phyloP scores from a whole-genome alignment of 2,329 filamentous ascomycete genomes.

The Fusarium avenaceum region DNA sequence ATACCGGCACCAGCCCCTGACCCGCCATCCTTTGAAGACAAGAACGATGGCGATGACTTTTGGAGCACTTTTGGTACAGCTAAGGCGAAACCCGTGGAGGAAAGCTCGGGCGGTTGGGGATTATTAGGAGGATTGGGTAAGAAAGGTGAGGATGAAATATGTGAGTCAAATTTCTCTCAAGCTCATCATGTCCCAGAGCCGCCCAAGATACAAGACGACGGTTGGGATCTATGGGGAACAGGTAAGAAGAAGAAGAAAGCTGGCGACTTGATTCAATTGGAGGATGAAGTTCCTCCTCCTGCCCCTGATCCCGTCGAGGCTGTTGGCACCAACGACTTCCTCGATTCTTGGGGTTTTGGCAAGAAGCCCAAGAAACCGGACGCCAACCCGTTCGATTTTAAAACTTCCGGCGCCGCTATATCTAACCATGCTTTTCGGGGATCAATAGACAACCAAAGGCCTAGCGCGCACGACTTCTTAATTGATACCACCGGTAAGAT shows the following conservation, averaged over 20 bases:
- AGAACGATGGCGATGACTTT: slow-evolving; percentile 45
- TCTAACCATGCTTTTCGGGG: slow-evolving; percentile 59
- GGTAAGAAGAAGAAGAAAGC: slow-evolving; percentile 56
- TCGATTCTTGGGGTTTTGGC: slow-evolving; percentile 68
- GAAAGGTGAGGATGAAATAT: slow-evolving; percentile 46
- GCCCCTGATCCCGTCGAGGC: slow-evolving; percentile 52
- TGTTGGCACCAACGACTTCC: slow-evolving; percentile 64
- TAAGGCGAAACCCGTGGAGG: slow-evolving; percentile 45
- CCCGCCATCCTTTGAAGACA: slow-evolving; percentile 35
- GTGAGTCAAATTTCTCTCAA: slow-evolving; percentile 27
- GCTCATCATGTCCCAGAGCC: slow-evolving; percentile 29
- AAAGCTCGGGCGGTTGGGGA: slow-evolving; percentile 43
- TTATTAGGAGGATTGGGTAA: slow-evolving; percentile 39
- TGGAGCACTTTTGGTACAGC: slow-evolving; percentile 45
- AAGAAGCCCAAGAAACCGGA: slow-evolving; percentile 62
- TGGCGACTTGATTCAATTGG: slow-evolving; percentile 55
- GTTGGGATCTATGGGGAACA: slow-evolving; percentile 50
- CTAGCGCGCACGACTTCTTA: slow-evolving; percentile 62
- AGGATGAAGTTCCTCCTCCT: slow-evolving; percentile 50
- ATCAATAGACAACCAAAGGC: slow-evolving; percentile 56
- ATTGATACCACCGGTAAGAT: slow-evolving; percentile 60
- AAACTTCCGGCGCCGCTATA: slow-evolving; percentile 60
- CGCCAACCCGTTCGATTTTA: slow-evolving; percentile 51
- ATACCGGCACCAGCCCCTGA: slow-evolving; percentile 40
- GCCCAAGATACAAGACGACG: slow-evolving; percentile 38